Base-by-base conservation (phyloP, 1,284 basidiomycete species). In the Caloboletus firmus region DNA sequence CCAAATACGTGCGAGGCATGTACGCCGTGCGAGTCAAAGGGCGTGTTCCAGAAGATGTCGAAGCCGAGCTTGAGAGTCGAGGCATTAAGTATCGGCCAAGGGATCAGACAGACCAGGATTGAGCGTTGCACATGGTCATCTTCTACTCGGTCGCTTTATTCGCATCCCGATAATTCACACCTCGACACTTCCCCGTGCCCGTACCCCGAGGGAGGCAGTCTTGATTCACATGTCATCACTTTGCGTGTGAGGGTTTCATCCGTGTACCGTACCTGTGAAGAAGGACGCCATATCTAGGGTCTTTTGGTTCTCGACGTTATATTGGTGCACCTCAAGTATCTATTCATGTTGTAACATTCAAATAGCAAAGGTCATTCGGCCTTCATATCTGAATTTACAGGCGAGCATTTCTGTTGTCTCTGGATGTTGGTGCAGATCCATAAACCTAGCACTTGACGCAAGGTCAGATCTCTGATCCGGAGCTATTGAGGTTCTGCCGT, bases 21-120 rank as follows among this genome's bases (percentile, higher is more conserved):
- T 95, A 95, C 68, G 93, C 93, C 11, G 89, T 89, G 13, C 84
- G 91, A 39, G 93, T 95, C 36, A 91, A 86, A 55, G 93, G 93
- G 5, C 84, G 90, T 30, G 81, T 95, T 59, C 93, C 92, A 1
- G 87, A 90, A 55, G 91, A 94, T 54, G 87, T 95, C 3, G 89
- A 94, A 63, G 83, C 84, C 31, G 89, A 91, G 61, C 77, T 93
- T 15, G 82, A 87, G 51, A 79, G 74, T 52, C 79, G 87, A 55
- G 84, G 85, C n/a, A 88, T 92, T 70, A 87, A 85, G 61, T 93
- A 93, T 66, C 81, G 89, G 18, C 84, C 87, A 11, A 74, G 90
- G 64, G 90, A 93, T 67, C 86, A 87, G 65, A 84, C 80, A 8
- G 87, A 89, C 60, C 80, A 82, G 64, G 87, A 89, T 63, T 89